Evolutionary conservation across 495 filamentous ascomycete species (phyloP), one percentile per base, ranked within the genome.

Genomic region (Achaetomiella virescens): DNA sequence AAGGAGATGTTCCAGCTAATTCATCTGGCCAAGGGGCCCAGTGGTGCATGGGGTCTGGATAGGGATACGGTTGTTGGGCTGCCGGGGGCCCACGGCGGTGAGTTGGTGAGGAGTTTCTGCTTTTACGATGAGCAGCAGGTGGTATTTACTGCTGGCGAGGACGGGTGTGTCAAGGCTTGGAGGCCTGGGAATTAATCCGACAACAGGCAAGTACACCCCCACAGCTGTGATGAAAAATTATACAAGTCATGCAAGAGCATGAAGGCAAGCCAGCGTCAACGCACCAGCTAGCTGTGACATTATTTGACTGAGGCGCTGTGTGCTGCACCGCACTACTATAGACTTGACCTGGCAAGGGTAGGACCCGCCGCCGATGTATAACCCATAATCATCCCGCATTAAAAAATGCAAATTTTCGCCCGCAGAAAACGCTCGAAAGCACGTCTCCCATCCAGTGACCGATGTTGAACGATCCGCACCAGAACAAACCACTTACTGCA

Each of bases 21-120:
- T 24, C 84, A 85, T 54, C 67, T 92, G 17, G 70, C 76, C 17
- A 81, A 79, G 29, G 72, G 63, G 1, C 71, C 77, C 6, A 68
- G 74, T 7, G 65, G 74, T 31, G 27, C 27, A 8, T 95, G 88
- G 86, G 70, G 66, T 8, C 73, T 89, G 48, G 81, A 84, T 62
- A 70, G 70, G n/a, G 78, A 79, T 17, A 77, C 75, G 18, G 77
- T 80, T 17, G 81, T 90, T 55, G 82, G 81, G 11, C 70, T 95
- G 22, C 78, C 79, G 1, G 89, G 86, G 22, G 91, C 84, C 5
- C 92, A 97, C 71, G 88, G 88, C 1, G 83, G 84, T 22, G 91
- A 97, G 61, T 79, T 97, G 47, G 84, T 95, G 20, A 80, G 92
- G 44, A 85, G 88, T 36, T 81, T 96, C 42, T 86, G 81, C 70